Base-by-base conservation (phyloP, 495 filamentous ascomycete species). In the Tuber indicum region DNA sequence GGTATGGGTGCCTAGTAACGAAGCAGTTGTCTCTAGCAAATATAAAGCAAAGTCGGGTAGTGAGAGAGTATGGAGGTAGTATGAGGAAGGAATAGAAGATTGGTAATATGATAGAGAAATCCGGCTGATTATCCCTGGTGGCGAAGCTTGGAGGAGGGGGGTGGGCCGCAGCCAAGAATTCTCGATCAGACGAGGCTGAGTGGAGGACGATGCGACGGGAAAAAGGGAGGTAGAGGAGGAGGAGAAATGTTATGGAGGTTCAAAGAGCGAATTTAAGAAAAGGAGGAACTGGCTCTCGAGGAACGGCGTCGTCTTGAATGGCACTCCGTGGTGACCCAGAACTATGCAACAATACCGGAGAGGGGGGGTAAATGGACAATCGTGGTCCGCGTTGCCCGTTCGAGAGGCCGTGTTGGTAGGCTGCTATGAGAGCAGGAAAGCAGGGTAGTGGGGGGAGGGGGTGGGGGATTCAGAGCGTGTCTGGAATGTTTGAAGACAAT, bases 201-300 rank as follows among this genome's bases (percentile, higher is more conserved):
- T 74, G 73, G 74, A 49, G 75, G 80, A 41, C 58, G 75, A 71
- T 75, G 72, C 72, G 71, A 74, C 71, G 74, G 74, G 72, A 58
- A 72, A 72, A 58, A 72, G 39, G 44, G n/a, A 17, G 42, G 42
- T 2, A 17, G 66, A 26, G 66, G 39, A 73, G 66, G 49, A 70
- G 76, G 19, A 10, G 42, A 21, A 66, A 70, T 75, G 82, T 88
- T 88, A 90, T 74, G 88, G 88, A 75, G 88, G 88, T 82, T 88
- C 86, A 84, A 87, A 87, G 81, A 88, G 85, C 75, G 86, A 84
- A 79, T 87, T 86, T 75, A 89, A 86, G 82, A 88, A 89, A 81
- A 86, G 84, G 81, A 88, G 87, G 81, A 86, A 88, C 82, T 85
- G 86, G 72, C 84, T 85, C 81, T 89, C 86, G 80, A 83, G 84